Conservation (phyloP, 306 rosid genomes). For the Carpinus viminea region DNA sequence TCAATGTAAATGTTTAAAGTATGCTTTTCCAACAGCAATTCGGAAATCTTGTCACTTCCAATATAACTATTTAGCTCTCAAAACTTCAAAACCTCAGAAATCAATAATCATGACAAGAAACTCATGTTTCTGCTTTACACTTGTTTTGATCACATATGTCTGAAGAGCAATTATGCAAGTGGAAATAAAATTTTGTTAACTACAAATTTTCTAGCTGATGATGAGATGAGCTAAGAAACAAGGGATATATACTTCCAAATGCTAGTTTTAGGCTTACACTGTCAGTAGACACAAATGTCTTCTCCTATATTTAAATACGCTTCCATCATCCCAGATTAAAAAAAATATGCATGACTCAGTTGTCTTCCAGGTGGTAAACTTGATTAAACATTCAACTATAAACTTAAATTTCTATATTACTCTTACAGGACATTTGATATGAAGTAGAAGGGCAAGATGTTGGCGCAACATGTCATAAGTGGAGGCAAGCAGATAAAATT, state of each 20-base stretch:
- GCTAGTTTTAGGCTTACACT: neutral
- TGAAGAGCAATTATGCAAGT: neutral
- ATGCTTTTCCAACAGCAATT: neutral
- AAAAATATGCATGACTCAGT: neutral
- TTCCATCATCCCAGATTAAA: neutral
- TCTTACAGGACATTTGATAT: neutral
- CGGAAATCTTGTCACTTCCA: neutral
- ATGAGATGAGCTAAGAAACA: neutral
- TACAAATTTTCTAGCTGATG: neutral
- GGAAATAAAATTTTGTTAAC: neutral
- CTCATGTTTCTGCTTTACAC: neutral
- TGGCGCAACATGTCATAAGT: neutral
- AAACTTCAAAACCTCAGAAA: neutral
- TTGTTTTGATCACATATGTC: neutral
- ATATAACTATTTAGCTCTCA: neutral
- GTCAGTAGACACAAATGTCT: neutral
- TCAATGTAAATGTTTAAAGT: neutral
- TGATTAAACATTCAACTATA: neutral
- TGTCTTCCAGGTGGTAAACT: neutral
- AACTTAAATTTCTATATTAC: neutral
- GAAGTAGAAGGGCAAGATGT: neutral
- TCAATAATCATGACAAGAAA: neutral
- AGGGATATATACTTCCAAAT: neutral
- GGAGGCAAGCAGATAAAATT: neutral
- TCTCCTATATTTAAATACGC: neutral